Conservation (phyloP, 306 rosid species). For the Rosa persica region DNA sequence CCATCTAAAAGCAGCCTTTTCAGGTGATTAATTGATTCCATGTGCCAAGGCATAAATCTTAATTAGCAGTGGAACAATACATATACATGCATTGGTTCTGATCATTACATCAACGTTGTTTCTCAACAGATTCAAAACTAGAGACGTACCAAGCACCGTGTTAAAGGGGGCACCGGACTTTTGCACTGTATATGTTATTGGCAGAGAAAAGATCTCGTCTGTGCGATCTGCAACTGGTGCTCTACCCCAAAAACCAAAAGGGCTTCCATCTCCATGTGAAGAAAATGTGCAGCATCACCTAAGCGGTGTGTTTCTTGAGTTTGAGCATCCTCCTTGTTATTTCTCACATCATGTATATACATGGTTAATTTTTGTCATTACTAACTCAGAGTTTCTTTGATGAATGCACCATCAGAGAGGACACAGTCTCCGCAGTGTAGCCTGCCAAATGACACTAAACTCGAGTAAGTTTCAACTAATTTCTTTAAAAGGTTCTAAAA, state of each 20-base stretch:
- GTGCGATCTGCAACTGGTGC: constrained; percentile 39
- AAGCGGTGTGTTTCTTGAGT: constrained; percentile 29
- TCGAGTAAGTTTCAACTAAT: constrained; percentile 44
- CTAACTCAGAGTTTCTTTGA: constrained; percentile 8
- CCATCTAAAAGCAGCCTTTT: constrained; percentile 56
- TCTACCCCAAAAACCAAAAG: background rate
- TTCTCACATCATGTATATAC: background rate
- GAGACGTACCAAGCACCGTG: constrained; percentile 53
- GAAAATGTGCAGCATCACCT: background rate
- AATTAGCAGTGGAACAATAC: background rate
- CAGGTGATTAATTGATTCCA: constrained; percentile 32
- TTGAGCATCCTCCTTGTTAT: background rate
- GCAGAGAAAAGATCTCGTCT: constrained; percentile 57
- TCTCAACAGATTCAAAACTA: constrained; percentile 54
- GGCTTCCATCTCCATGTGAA: background rate
- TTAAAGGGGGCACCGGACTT: constrained; percentile 61
- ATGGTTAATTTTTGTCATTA: background rate
- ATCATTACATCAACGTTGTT: background rate
- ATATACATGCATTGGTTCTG: background rate
- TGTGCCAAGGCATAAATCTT: background rate
- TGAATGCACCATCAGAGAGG: constrained; percentile 36
- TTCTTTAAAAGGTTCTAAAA: background rate
- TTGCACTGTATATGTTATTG: constrained; percentile 66
- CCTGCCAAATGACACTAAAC: constrained; percentile 26
- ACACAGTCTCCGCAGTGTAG: constrained; percentile 1